Conservation (phyloP, 495 filamentous ascomycete genomes). For the Penicillium subrubescens region DNA sequence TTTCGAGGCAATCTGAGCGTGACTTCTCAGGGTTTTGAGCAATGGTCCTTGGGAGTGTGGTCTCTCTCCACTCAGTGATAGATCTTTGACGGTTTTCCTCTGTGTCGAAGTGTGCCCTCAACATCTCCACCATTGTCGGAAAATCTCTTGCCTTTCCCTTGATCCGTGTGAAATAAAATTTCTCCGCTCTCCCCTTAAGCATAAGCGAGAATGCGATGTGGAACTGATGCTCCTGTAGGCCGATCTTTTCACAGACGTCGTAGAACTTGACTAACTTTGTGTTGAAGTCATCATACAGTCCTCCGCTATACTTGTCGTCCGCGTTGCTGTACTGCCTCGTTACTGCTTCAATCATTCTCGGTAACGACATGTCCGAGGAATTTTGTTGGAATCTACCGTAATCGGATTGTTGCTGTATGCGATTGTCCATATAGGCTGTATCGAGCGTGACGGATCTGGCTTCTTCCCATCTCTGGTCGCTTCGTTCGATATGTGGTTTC, state of each 20-base stretch:
- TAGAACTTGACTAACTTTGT: background rate
- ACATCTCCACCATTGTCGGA: background rate
- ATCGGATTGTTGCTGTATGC: too few relatives aligned
- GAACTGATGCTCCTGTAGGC: background rate
- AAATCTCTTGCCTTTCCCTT: background rate
- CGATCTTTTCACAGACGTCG: background rate
- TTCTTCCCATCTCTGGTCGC: too few relatives aligned
- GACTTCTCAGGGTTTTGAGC: background rate
- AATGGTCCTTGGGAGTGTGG: background rate
- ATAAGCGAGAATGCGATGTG: background rate
- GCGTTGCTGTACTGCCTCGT: too few relatives aligned
- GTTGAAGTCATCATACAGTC: too few relatives aligned
- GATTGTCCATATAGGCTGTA: too few relatives aligned
- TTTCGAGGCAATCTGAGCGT: background rate
- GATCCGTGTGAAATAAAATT: background rate
- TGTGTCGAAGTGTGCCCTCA: background rate
- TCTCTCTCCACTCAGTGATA: background rate
- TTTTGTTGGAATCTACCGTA: too few relatives aligned
- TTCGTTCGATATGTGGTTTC: too few relatives aligned
- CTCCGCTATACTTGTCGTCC: too few relatives aligned
- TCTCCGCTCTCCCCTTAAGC: background rate
- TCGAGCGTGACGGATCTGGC: too few relatives aligned
- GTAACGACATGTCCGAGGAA: too few relatives aligned
- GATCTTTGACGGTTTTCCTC: background rate
- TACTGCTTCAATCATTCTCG: too few relatives aligned